Evolutionary conservation across 2,329 filamentous ascomycete genomes (phyloP), one percentile per base, ranked within the genome.

Genomic region (Aspergillus oerlinghausenensis): DNA sequence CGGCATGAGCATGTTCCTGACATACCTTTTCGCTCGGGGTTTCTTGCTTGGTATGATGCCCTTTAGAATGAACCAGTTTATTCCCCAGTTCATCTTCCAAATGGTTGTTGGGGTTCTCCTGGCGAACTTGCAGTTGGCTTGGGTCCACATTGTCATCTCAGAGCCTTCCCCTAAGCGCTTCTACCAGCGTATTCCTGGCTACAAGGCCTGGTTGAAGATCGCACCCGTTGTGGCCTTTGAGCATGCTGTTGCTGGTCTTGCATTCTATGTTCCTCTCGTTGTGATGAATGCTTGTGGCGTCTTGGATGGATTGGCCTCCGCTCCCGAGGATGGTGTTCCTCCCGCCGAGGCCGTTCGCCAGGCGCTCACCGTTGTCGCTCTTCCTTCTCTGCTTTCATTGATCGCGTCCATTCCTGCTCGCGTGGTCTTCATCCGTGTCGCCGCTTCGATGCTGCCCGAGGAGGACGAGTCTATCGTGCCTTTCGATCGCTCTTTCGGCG

Each of bases 121-220:
- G 32, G 83, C 88, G 40, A 88, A 88, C 67, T 73, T 93, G 57
- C 83, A 85, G 70, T 83, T 92, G 63, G 82, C 85, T 53, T 96
- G 92, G 91, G 89, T 92, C 3, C 91, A 96, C 73, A 87, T 89
- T 66, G 84, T 96, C 70, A 92, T 97, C 69, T 87, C 90, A 1
- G 80, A 84, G 53, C 84, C 86, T 4, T 87, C 83, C 55, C 69
- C 79, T 50, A 82, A 83, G 70, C 77, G 76, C 64, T 91, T 88
- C 79, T 89, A 82, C 75, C 77, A 81, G 67, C 88, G 90, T 56
- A 81, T 96, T 52, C 87, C 88, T 17, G 75, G 84, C 49, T 84
- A 85, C 71, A 80, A 79, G 68, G 80, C 84, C 52, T 88, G 88
- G 77, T 80, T 84, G 67, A 85, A 88, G 57, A 86, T 91, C 60